phyloP scores from a whole-genome alignment of 176 grass and related monocot species.

The Alloteropsis semialata region DNA sequence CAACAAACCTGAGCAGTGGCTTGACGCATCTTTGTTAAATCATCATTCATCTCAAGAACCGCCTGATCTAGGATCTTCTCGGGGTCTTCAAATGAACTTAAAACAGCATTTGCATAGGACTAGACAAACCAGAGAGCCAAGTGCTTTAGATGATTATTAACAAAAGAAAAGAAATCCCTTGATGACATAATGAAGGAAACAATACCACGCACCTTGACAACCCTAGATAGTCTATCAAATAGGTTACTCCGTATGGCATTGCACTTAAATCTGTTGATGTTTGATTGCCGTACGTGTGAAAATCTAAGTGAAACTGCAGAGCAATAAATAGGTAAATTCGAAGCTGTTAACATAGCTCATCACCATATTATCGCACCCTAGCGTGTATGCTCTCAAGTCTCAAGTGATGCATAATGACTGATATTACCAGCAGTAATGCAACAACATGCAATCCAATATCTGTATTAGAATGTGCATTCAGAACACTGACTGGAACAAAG shows the following conservation, averaged over 20 bases:
- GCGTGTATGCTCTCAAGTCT: neutral
- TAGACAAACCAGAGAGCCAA: slow-evolving; percentile 37
- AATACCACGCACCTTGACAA: slow-evolving; percentile 62
- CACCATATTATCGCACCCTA: neutral
- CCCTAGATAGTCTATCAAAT: slow-evolving; percentile 85
- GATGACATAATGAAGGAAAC: neutral
- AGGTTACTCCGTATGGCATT: slow-evolving; percentile 79
- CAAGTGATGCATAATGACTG: neutral
- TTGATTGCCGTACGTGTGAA: slow-evolving; percentile 41
- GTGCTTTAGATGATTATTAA: neutral
- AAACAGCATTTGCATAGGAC: slow-evolving; percentile 92
- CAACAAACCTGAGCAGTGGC: slow-evolving; percentile 90
- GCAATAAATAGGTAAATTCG: slow-evolving; percentile 23
- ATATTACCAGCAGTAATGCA: neutral
- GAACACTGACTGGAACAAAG: neutral
- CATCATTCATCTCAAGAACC: slow-evolving; percentile 96
- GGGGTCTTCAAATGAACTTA: slow-evolving; percentile 93
- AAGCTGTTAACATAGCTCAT: neutral
- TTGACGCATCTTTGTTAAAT: slow-evolving; percentile 98
- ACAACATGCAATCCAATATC: neutral
- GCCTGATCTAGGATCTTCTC: slow-evolving; percentile 99
- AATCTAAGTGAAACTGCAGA: slow-evolving; percentile 52
- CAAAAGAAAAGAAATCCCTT: neutral
- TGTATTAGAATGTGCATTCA: neutral
- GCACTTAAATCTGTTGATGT: slow-evolving; percentile 66